Percentiles rank a stretch among this genome's conserved stretches.
phyloP scores from a whole-genome alignment of 805 yeast genomes.

The Cyberlindnera xishuangbannaensis region DNA sequence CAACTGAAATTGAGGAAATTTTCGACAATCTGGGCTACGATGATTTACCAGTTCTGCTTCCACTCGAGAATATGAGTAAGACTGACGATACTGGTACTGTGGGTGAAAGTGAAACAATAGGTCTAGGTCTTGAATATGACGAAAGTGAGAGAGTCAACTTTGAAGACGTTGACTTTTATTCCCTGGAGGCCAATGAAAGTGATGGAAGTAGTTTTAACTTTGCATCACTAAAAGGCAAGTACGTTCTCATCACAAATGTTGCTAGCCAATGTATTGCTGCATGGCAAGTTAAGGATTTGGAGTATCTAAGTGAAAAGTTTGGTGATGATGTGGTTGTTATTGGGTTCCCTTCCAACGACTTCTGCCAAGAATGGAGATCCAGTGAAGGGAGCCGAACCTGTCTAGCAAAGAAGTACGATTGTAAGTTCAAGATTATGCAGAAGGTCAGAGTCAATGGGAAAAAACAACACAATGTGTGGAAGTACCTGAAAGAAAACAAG shows the following conservation, averaged over 20 bases:
- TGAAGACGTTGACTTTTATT: constrained; percentile 44
- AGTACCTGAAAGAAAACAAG: constrained; percentile 60
- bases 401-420: constrained; percentile 70
- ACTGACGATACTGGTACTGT: no score
- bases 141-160: neutral
- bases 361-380: constrained; percentile 49
- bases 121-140: no score
- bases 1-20: no score
- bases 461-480: constrained; percentile 61
- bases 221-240: constrained; percentile 63
- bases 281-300: constrained; percentile 70
- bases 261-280: constrained; percentile 83
- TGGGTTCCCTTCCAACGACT: constrained; percentile 92
- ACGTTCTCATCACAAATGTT: constrained; percentile 77
- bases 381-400: constrained; percentile 27
- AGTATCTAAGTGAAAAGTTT: constrained; percentile 61
- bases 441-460: constrained; percentile 79
- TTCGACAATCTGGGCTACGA: no score
- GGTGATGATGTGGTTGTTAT: constrained; percentile 61
- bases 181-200: constrained; percentile 53
- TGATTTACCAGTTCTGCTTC: no score
- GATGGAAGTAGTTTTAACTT: constrained; percentile 55
- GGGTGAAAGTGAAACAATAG: no score
- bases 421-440: constrained; percentile 66
- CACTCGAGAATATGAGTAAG: no score